Evolutionary conservation across 106 monocot genomes (phyloP).

Genomic region (Cymbidium sinense): DNA sequence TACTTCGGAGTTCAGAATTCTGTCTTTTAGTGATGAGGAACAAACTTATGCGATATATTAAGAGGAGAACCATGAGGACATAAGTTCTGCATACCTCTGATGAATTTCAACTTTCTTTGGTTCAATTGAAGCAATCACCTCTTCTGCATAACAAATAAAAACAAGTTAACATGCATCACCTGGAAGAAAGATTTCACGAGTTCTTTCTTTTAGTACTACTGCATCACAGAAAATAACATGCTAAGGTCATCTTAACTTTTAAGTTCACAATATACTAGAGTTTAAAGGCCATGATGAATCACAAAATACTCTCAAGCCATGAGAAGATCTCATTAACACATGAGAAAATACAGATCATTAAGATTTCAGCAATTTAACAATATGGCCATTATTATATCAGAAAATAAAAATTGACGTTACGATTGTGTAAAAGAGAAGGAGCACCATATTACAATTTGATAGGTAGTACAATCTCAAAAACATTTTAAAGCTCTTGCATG

Average conservation of each 20-base stretch:
- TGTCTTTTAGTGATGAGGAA: neutral
- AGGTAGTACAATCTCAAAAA: neutral
- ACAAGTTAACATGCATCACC: neutral
- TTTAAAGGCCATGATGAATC: neutral
- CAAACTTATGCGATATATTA: neutral
- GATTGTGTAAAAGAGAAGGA: neutral
- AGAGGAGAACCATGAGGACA: neutral
- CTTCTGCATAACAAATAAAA: slow-evolving; percentile 41
- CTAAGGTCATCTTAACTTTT: neutral
- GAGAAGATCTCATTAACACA: neutral
- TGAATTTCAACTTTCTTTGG: slow-evolving; percentile 69
- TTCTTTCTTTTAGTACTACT: neutral
- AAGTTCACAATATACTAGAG: neutral
- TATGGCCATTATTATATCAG: neutral
- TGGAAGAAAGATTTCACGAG: neutral
- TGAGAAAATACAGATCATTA: neutral
- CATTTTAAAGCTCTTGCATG: neutral
- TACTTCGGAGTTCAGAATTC: neutral
- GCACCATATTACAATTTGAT: neutral
- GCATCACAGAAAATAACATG: neutral
- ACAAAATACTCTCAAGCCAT: neutral
- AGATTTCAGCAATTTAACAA: neutral
- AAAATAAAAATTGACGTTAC: neutral
- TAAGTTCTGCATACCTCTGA: slow-evolving; percentile 58
- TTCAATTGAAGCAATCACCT: slow-evolving; percentile 78